These are phyloP conservation scores for Lepidium campestre DNA, from an alignment of 441 rosid genomes.

Conservation along the genomic window DNA sequence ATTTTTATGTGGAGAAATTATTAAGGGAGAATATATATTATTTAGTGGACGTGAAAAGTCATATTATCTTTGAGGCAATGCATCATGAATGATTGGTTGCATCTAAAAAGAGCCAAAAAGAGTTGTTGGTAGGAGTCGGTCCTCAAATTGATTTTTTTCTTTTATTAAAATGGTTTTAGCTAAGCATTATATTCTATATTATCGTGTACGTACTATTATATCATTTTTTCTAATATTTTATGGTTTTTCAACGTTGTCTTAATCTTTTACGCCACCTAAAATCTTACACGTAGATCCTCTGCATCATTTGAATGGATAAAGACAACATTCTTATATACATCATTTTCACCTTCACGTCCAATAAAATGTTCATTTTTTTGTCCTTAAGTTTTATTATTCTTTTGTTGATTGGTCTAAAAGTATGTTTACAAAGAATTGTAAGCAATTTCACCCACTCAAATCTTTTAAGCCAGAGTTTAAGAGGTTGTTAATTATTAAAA, in stretches of 20 bases:
- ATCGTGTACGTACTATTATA: not conserved
- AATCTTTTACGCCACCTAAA: not conserved
- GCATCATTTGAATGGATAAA: constrained; percentile 7
- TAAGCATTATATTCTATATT: not conserved
- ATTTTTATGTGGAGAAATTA: not conserved
- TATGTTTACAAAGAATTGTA: not conserved
- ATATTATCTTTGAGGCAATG: constrained; percentile 8
- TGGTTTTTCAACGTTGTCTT: not conserved
- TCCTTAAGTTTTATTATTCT: not conserved
- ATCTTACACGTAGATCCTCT: not conserved
- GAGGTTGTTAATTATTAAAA: not conserved
- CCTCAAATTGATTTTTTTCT: constrained; percentile 5
- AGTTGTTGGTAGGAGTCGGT: constrained; percentile 23
- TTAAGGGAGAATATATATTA: not conserved
- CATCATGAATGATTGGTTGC: constrained; percentile 21
- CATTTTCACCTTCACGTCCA: constrained; percentile 7
- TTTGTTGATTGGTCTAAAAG: not conserved
- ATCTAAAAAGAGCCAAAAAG: constrained; percentile 16
- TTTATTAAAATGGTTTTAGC: not conserved
- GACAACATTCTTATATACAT: not conserved
- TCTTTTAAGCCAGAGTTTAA: not conserved
- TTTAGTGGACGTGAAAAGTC: constrained; percentile 24
- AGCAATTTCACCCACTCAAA: not conserved
- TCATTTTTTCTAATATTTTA: not conserved
- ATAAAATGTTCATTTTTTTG: not conserved